A percentile compares a stretch with the other conserved stretches of the same genome.
Evolutionary conservation across 2,329 filamentous ascomycete genomes (phyloP).

Genomic region (Xylaria polymorpha): DNA sequence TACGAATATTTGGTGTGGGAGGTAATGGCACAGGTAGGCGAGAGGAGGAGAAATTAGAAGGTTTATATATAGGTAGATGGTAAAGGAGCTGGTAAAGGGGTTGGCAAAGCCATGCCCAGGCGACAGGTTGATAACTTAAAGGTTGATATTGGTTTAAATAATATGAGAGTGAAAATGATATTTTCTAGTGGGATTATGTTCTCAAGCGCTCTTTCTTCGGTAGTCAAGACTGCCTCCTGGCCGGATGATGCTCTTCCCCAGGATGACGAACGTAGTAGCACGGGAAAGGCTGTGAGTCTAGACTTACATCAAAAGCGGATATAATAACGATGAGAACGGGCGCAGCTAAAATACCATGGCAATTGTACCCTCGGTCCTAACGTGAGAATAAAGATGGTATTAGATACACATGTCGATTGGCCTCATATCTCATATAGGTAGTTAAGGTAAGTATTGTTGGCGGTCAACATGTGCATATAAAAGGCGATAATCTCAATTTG

Average conservation of each 20-base stretch:
- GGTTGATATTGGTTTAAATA: neutral
- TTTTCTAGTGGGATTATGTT: neutral
- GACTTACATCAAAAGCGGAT: neutral
- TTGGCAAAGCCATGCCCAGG: neutral
- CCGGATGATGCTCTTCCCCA: neutral
- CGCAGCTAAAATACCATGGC: neutral
- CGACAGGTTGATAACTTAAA: neutral
- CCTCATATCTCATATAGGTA: neutral
- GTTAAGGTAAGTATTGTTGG: neutral
- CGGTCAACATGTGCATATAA: neutral
- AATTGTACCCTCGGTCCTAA: neutral
- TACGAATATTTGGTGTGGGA: neutral
- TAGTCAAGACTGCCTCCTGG: neutral
- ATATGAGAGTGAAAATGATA: neutral
- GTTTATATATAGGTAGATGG: neutral
- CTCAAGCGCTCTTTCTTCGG: constrained; percentile 1
- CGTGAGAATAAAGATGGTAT: neutral
- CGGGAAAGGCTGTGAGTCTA: neutral
- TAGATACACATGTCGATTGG: neutral
- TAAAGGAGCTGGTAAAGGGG: neutral
- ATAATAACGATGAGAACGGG: constrained; percentile 5
- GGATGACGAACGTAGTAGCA: too few relatives aligned
- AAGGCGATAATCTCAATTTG: constrained; percentile 3
- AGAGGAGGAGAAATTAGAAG: neutral
- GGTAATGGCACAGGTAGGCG: neutral